These are phyloP conservation scores for Penicillium olsonii DNA, from an alignment of 2,329 filamentous ascomycete genomes.

Conservation along the genomic window DNA sequence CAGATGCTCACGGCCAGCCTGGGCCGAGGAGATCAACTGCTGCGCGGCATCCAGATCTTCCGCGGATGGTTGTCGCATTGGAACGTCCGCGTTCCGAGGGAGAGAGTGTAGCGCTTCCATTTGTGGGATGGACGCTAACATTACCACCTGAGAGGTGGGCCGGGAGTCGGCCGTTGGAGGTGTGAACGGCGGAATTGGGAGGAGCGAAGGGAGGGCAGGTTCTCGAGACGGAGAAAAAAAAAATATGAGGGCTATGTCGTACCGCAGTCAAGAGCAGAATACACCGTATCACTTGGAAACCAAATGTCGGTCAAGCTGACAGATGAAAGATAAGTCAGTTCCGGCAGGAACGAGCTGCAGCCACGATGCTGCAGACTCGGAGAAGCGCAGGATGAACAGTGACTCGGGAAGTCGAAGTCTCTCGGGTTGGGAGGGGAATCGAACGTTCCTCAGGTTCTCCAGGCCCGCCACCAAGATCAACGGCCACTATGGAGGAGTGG, in stretches of 20 bases:
- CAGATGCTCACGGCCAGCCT: conserved; percentile 42
- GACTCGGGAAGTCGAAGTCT: background rate
- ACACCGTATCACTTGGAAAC: conserved; percentile 33
- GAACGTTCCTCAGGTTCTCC: background rate
- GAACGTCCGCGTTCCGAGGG: conserved; percentile 30
- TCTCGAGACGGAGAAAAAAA: conserved; percentile 2
- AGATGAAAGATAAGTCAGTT: conserved; percentile 23
- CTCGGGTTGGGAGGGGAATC: background rate
- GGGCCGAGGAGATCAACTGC: conserved; percentile 50
- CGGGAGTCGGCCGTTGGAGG: conserved; percentile 5
- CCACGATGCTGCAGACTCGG: conserved; percentile 19
- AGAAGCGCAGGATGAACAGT: background rate
- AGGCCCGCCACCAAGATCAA: background rate
- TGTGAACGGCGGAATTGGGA: conserved; percentile 13
- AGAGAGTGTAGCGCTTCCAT: conserved; percentile 40
- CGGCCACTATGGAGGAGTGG: conserved; percentile 16
- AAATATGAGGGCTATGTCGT: conserved; percentile 25
- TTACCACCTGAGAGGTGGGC: conserved; percentile 24
- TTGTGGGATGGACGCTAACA: conserved; percentile 40
- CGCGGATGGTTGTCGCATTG: conserved; percentile 47
- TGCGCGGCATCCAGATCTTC: conserved; percentile 51
- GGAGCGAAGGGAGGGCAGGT: conserved; percentile 18
- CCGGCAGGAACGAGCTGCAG: conserved; percentile 27
- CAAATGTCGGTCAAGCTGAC: conserved; percentile 41
- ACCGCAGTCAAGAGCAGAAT: conserved; percentile 35